Evolutionary conservation across 2,329 filamentous ascomycete genomes (phyloP), one percentile per base, ranked within the genome.

Genomic region (Xylaria sp.): DNA sequence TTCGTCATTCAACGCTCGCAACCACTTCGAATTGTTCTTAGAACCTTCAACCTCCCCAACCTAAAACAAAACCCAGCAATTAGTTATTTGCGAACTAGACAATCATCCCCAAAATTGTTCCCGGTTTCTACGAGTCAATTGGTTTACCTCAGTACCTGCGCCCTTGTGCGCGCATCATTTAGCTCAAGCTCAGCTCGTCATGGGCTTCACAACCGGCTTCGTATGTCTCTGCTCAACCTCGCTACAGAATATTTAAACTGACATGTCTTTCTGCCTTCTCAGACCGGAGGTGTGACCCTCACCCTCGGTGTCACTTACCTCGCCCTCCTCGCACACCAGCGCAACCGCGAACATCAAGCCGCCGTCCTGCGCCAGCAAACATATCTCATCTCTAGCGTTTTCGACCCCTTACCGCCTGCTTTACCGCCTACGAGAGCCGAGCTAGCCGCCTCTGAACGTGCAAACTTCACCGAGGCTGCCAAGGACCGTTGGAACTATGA

Each of bases 401-500:
- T 86, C 75, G 82, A 86, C 71, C 81, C 85, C 38, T 66, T 73
- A 22, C 81, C 81, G 25, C 79, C 81, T 10, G 80, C 80, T 9
- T 81, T 84, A 11, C 83, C 82, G 2, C 85, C 83, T 11, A 83
- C 83, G 10, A 81, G 86, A 50, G 80, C 83, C 49, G 84, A 87
- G 73, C 77, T 82, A 44, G 82, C 84, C 53, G 81, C 82, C 42
- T 79, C 85, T 58, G 82, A 86, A 72, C 82, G 85, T 68, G 83
- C 85, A 31, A 83, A 84, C 54, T 81, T 92, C 56, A 76, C 89
- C 61, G 91, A 94, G 76, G 82, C 87, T 39, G 84, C 90, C 73
- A 95, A 95, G 82, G 90, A 92, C 74, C 83, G 87, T 67, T 95
- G 92, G 92, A 95, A 96, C 78, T 79, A 85, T 57, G 92, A 95